Conservation (phyloP, 2,329 filamentous ascomycete species). For the Ophiostoma novo-ulmi region DNA sequence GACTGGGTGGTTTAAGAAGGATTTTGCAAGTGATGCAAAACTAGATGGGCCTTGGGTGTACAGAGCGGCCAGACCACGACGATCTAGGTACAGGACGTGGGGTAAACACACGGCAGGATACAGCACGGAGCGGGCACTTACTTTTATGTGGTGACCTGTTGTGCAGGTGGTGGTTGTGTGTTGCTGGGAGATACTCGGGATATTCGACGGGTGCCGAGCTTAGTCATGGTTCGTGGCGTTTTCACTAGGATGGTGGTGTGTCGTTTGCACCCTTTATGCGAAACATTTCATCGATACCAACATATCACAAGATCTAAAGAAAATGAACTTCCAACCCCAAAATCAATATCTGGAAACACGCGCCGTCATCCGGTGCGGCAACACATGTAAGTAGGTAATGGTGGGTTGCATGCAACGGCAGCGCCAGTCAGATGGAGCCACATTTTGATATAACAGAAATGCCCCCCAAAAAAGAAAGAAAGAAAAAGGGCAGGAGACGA, state of each 20-base stretch:
- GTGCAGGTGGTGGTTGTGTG: neutral
- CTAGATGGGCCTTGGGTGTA: neutral
- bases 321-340: too few relatives aligned
- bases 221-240: neutral
- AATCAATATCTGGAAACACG: neutral
- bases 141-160: neutral
- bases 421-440: conserved; percentile 3
- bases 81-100: neutral
- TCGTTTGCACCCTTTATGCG: neutral
- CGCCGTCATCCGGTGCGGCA: neutral
- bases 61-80: neutral
- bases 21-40: neutral
- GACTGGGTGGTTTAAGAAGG: neutral
- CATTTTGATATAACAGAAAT: neutral
- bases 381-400: neutral
- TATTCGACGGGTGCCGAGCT: neutral
- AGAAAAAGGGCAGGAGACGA: neutral
- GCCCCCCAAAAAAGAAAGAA: neutral
- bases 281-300: neutral
- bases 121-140: neutral
- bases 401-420: conserved; percentile 10
- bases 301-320: neutral
- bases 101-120: neutral
- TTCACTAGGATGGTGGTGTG: neutral
- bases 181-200: neutral